Percentiles rank a stretch among this genome's conserved stretches.
Evolutionary conservation across 1,284 basidiomycete species (phyloP).

Genomic region (Gomphus bonarii): DNA sequence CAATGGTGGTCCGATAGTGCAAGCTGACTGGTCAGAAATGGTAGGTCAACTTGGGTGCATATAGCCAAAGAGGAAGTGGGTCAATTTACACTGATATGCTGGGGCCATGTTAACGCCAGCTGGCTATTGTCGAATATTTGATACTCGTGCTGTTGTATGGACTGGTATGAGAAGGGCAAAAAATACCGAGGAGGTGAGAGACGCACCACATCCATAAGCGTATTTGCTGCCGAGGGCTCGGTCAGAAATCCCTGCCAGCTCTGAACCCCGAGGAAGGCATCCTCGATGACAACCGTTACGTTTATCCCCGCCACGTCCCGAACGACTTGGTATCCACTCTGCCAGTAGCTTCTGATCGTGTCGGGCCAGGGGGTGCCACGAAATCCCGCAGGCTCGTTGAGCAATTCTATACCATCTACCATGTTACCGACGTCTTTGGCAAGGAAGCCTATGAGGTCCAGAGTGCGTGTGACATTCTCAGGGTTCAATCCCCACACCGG

Average conservation of each 20-base stretch:
- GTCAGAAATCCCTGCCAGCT: slow-evolving; percentile 57
- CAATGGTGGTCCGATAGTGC: slow-evolving; percentile 29
- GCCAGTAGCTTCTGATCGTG: slow-evolving; percentile 40
- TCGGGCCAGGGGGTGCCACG: slow-evolving; percentile 29
- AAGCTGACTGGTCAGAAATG: slow-evolving; percentile 30
- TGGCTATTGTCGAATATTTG: slow-evolving; percentile 64
- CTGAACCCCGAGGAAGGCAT: slow-evolving; percentile 61
- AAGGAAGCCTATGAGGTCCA: slow-evolving; percentile 52
- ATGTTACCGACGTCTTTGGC: slow-evolving; percentile 43
- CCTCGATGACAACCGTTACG: slow-evolving; percentile 59
- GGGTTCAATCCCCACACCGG: slow-evolving; percentile 54
- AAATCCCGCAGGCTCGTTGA: slow-evolving; percentile 58
- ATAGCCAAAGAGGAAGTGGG: background rate
- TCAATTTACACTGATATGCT: slow-evolving; percentile 39
- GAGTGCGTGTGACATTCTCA: slow-evolving; percentile 50
- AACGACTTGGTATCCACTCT: slow-evolving; percentile 46
- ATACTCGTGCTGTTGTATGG: slow-evolving; percentile 51
- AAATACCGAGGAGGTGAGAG: slow-evolving; percentile 3
- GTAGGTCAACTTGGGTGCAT: background rate
- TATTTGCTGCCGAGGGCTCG: slow-evolving; percentile 37
- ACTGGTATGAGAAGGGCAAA: background rate
- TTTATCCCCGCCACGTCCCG: slow-evolving; percentile 31
- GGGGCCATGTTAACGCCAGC: slow-evolving; percentile 40
- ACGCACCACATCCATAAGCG: slow-evolving; percentile 53
- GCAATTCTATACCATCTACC: slow-evolving; percentile 50